Evolutionary conservation across 2,329 filamentous ascomycete genomes (phyloP), one percentile per base, ranked within the genome.

Genomic region (Cercospora zeae-maydis): DNA sequence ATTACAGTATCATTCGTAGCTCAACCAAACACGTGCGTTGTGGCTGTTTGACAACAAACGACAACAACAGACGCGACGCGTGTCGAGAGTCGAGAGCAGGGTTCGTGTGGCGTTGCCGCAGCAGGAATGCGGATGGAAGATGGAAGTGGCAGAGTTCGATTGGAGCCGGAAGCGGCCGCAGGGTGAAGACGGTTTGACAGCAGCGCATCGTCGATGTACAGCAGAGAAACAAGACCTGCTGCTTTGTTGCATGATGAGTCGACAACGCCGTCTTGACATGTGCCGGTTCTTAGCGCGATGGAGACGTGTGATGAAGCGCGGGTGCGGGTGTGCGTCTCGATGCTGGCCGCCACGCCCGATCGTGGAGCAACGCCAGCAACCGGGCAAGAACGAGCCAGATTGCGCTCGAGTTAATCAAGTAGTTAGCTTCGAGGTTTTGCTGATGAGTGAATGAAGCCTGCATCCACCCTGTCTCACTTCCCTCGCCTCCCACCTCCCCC

Each of bases 331-430:
- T 42, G 37, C n/a, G 9, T n/a, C 37, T 45, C 39, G 39, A 45
- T 45, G 39, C 39, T 45, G 39, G 39, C 39, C 39, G 39, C 39
- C 39, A 45, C 39, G 39, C 39, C 39, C 39, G 39, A 45, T 45
- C 39, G 6, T 19, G 39, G 21, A 27, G 24, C 24, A 3, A 27
- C 36, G 55, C 34, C 31, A 58, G 33, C 24, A 33, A 58, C 27
- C 37, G 56, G 39, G 56, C 56, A 58, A 21, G 56, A 58, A 49
- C 16, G 39, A 45, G 39, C 39, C 39, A 45, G 21, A 19, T 45
- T 21, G 39, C 39, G 39, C 16, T 42, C 37, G n/a, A n/a, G n/a
- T n/a, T n/a, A n/a, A n/a, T n/a, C n/a, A n/a, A n/a, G n/a, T n/a
- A n/a, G n/a, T n/a, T n/a, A n/a, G n/a, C n/a, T n/a, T n/a, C n/a